phyloP scores from a whole-genome alignment of 805 yeast species.

The Kuraishia capsulata region DNA sequence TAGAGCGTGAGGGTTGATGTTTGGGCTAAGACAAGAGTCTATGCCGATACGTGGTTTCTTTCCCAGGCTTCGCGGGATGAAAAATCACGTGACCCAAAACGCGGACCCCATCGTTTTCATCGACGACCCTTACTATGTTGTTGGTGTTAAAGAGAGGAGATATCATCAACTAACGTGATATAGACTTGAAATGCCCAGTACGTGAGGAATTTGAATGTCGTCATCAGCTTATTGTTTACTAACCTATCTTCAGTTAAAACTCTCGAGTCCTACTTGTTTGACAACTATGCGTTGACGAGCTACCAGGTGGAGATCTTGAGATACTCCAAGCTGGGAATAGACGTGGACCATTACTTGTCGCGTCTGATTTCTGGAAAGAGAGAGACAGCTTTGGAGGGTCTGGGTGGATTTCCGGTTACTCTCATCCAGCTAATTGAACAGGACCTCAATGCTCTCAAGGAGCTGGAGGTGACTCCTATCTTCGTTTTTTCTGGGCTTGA shows the following conservation, averaged over 20 bases:
- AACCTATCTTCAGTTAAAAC: constrained; percentile 49
- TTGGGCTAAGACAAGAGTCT: neutral
- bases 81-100: too few species aligned
- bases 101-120: too few species aligned
- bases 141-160: too few species aligned
- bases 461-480: constrained; percentile 62
- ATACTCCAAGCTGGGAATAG: constrained; percentile 71
- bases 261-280: constrained; percentile 61
- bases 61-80: too few species aligned
- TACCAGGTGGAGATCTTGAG: constrained; percentile 56
- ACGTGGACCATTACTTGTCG: constrained; percentile 70
- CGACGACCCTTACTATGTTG: too few species aligned
- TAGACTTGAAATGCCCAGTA: too few species aligned
- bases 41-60: neutral
- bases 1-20: neutral
- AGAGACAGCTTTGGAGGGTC: constrained; percentile 64
- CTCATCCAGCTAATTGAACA: constrained; percentile 45
- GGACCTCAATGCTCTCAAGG: constrained; percentile 54
- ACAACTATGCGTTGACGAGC: constrained; percentile 51
- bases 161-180: too few species aligned
- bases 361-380: constrained; percentile 51
- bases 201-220: too few species aligned
- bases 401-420: constrained; percentile 73
- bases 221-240: too few species aligned
- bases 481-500: constrained; percentile 70